phyloP scores from a whole-genome alignment of 495 filamentous ascomycete genomes.

The Lepidopterella palustris region DNA sequence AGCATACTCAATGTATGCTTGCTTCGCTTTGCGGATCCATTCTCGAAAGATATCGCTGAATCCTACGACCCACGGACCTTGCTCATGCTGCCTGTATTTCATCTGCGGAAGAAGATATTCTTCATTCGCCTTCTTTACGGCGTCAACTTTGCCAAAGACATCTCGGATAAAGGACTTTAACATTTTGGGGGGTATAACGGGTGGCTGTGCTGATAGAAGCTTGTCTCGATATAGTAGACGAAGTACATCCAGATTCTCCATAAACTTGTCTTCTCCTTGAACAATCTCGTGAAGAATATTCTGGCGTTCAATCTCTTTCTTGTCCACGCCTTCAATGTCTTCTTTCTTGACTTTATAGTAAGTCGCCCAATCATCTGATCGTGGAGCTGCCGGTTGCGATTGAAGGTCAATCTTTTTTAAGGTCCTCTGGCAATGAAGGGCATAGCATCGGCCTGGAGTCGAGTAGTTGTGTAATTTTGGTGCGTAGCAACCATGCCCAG shows the following conservation, averaged over 20 bases:
- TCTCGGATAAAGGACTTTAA: conserved; percentile 69
- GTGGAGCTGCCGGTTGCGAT: conserved; percentile 59
- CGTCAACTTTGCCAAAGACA: conserved; percentile 87
- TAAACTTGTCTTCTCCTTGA: conserved; percentile 83
- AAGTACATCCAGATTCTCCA: conserved; percentile 79
- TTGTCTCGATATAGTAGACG: conserved; percentile 80
- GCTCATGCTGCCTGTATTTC: conserved; percentile 94
- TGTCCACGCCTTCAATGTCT: conserved; percentile 56
- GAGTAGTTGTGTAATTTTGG: conserved; percentile 71
- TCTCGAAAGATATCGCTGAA: conserved; percentile 98
- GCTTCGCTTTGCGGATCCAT: conserved; percentile 93
- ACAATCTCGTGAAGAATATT: conserved; percentile 96
- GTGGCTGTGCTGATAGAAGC: conserved; percentile 63
- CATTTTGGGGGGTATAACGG: conserved; percentile 70
- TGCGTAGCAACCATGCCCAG: conserved; percentile 87
- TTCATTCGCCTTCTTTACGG: conserved; percentile 85
- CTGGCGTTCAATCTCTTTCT: conserved; percentile 88
- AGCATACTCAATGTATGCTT: conserved; percentile 87
- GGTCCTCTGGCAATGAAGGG: conserved; percentile 87
- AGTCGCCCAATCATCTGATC: conserved; percentile 78
- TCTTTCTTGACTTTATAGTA: conserved; percentile 85
- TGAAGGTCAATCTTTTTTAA: conserved; percentile 87
- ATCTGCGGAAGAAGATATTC: conserved; percentile 91
- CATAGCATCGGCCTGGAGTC: conserved; percentile 77
- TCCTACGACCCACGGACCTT: conserved; percentile 87